Conservation (phyloP, 441 rosid species). For the Adansonia madagascariensis region DNA sequence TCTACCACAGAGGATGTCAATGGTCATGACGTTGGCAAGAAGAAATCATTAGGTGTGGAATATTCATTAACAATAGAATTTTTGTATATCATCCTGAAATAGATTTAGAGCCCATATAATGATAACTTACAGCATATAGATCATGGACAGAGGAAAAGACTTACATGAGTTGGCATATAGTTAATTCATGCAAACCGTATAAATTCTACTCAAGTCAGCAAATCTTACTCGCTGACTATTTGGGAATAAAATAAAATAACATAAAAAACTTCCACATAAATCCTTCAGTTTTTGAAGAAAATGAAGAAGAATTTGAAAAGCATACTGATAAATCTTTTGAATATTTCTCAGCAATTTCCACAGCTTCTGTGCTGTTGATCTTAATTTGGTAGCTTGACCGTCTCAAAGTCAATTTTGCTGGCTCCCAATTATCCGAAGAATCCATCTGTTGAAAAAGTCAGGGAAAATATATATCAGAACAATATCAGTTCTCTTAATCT, state of each 20-base stretch:
- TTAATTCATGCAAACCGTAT: slow-evolving; percentile 1
- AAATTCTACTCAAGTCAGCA: slow-evolving; percentile 12
- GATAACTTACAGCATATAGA: neutral
- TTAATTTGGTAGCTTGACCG: slow-evolving; percentile 71
- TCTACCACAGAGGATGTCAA: neutral
- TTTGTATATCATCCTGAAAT: neutral
- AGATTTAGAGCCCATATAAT: neutral
- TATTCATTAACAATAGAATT: slow-evolving; percentile 1
- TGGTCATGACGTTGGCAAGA: neutral
- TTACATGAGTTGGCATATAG: neutral
- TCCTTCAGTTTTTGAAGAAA: slow-evolving; percentile 7
- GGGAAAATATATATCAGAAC: slow-evolving; percentile 16
- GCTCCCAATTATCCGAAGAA: slow-evolving; percentile 82
- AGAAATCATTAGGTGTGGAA: neutral
- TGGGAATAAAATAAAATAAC: neutral
- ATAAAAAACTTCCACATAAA: neutral
- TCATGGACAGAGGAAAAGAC: neutral
- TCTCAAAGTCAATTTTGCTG: slow-evolving; percentile 58
- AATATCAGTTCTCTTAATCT: neutral
- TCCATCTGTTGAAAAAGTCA: slow-evolving; percentile 48
- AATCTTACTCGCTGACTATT: slow-evolving; percentile 5
- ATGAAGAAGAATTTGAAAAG: slow-evolving; percentile 23
- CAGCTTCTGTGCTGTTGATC: slow-evolving; percentile 48
- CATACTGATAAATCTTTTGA: slow-evolving; percentile 67
- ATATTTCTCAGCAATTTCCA: slow-evolving; percentile 63